These are phyloP conservation scores for Neurospora sp. DNA, from an alignment of 495 filamentous ascomycete species.

Conservation along the genomic window DNA sequence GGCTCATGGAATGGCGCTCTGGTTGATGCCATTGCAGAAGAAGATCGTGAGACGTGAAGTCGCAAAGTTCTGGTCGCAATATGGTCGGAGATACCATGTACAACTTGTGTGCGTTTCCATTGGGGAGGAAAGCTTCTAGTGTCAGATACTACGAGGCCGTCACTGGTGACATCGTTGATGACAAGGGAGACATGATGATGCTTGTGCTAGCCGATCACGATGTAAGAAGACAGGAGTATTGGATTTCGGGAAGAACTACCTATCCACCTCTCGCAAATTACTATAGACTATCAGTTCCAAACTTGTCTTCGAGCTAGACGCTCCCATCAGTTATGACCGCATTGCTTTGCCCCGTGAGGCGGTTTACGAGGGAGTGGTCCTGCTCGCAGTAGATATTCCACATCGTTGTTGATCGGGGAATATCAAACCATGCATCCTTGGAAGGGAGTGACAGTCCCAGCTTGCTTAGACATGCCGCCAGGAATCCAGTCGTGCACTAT, in stretches of 20 bases:
- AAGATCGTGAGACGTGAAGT: too few relatives aligned
- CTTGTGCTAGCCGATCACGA: neutral
- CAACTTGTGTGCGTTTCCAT: too few relatives aligned
- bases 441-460: slow-evolving; percentile 79
- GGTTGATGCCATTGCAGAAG: too few relatives aligned
- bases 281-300: too few relatives aligned
- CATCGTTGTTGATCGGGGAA: neutral
- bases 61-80: too few relatives aligned
- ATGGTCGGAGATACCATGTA: too few relatives aligned
- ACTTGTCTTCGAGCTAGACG: neutral
- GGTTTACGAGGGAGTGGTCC: neutral
- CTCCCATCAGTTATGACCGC: neutral
- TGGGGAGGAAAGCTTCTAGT: too few relatives aligned
- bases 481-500: slow-evolving; percentile 51
- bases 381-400: neutral
- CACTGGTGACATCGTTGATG: neutral
- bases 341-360: neutral
- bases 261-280: too few relatives aligned
- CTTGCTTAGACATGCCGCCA: slow-evolving; percentile 73
- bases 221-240: neutral
- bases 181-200: neutral
- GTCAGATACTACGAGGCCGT: neutral
- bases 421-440: slow-evolving; percentile 51
- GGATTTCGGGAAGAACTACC: neutral
- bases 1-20: too few relatives aligned